Base-by-base conservation (phyloP, 805 yeast genomes). In the Starmerella vitae region DNA sequence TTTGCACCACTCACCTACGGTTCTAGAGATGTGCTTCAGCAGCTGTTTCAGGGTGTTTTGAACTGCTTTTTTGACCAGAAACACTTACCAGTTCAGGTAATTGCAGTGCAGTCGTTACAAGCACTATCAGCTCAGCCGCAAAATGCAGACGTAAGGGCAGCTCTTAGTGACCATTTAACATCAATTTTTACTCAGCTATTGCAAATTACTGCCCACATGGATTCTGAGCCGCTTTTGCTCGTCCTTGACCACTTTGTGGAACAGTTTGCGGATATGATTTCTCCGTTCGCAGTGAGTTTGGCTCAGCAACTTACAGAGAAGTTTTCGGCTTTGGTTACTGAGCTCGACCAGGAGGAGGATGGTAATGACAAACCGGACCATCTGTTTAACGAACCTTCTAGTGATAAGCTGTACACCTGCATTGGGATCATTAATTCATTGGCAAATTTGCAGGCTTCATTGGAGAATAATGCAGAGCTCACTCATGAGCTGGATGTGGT, bases 201-300 rank as follows among this genome's bases (percentile, higher is more conserved):
- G 47, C 71, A 69, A 8, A 61, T 88, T 33, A 76, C 93, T 3
- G 78, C 82, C 53, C 76, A 76, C 42, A 74, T 86, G 47, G 98
- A 88, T 52, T 75, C 79, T 42, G 98, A 91, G 54, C 72, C 85
- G 2, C 70, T 91, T 21, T 74, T 93, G 18, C 80, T 78, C 19
- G 94, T 88, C 5, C 84, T 88, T 78, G 97, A 88, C 64, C 95
- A 86, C 52, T 78, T 91, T 56, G 96, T 88, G 22, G 95, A 86
- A 54, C 74, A 72, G 42, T 91, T 79, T 59, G 70, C 93, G 4
- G 81, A 77, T 47, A 93, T 88, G 59, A 66, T 88, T 49, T 91
- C 85, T 44, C 97, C 98, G 14, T 88, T 82, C 58, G 88, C 93
- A 28, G 66, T 74, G n/a, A 78, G 78, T 42, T 60, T 80, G 39